phyloP scores from a whole-genome alignment of 2,329 filamentous ascomycete species.

The Beauveria pseudobassiana region DNA sequence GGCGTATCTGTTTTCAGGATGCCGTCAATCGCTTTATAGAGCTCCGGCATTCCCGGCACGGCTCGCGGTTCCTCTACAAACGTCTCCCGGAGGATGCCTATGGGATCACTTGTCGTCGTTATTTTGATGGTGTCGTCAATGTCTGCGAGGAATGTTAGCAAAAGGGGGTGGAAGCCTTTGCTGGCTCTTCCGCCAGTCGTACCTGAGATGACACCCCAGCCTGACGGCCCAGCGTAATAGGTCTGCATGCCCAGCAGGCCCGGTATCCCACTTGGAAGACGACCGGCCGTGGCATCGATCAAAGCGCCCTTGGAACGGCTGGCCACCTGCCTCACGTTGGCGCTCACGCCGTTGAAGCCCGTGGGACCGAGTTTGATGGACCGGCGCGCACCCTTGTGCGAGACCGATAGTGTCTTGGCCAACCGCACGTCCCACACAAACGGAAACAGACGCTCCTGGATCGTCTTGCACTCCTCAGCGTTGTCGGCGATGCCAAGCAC shows the following conservation, averaged over 20 bases:
- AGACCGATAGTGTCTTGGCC: slow-evolving; percentile 58
- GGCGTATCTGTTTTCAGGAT: slow-evolving; percentile 73
- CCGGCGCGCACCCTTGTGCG: slow-evolving; percentile 37
- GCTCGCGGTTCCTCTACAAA: slow-evolving; percentile 70
- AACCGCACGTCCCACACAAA: slow-evolving; percentile 73
- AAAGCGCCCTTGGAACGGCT: slow-evolving; percentile 36
- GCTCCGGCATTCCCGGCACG: slow-evolving; percentile 72
- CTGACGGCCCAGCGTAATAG: slow-evolving; percentile 64
- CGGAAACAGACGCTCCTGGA: slow-evolving; percentile 63
- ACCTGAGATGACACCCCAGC: slow-evolving; percentile 79
- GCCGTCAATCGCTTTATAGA: slow-evolving; percentile 54
- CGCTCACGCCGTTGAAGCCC: slow-evolving; percentile 64
- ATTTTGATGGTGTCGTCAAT: slow-evolving; percentile 91
- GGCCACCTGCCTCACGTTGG: slow-evolving; percentile 50
- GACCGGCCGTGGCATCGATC: slow-evolving; percentile 37
- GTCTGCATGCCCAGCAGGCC: slow-evolving; percentile 60
- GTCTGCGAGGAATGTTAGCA: slow-evolving; percentile 41
- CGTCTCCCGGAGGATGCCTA: slow-evolving; percentile 75
- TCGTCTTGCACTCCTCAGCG: slow-evolving; percentile 49
- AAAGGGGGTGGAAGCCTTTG: too few relatives aligned
- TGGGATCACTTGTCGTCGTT: slow-evolving; percentile 71
- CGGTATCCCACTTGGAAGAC: slow-evolving; percentile 42
- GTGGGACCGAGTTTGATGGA: slow-evolving; percentile 58
- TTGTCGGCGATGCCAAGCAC: slow-evolving; percentile 58
- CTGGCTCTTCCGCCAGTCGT: slow-evolving; percentile 18